Base-by-base conservation (phyloP, 805 yeast genomes). In the Pichia cephalocereana region DNA sequence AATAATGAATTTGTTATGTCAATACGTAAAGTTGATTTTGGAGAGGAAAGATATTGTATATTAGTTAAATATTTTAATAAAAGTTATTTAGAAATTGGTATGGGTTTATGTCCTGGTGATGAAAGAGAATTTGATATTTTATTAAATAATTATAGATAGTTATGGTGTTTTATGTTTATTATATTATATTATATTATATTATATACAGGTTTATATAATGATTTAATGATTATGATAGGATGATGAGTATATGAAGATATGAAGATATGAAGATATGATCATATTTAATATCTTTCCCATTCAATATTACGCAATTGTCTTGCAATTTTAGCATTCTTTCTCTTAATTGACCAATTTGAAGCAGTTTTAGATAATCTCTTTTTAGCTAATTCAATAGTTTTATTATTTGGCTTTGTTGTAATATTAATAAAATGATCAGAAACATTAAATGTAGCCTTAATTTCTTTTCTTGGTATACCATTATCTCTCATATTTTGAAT, bases 371-470 rank as follows among this genome's bases (percentile, higher is more conserved):
- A 50, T 17, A 62, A 43, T 19, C 51, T 43, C 28, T 53, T 54
- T 27, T 46, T 44, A 30, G 62, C 60, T 34, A 54, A 51, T 11
- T 50, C 47, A 12, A 51, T 10, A 11, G 58, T 57, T 37, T 51
- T 47, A 6, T 54, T 50, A 45, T 60, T 61, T 30, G 63, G 47
- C 4, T 48, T 49, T 2, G 70, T 63, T 10, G 64, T 51, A 17
- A 67, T 53, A 51, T 59, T 59, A 38, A 67, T 57, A 46, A 67
- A 67, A 37, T 57, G 53, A 42, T 63, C 61, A 3, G 65, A 55
- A 11, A 64, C 58, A 1, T 54, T 50, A 36, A 60, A 66, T 44
- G 63, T 58, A n/a, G 57, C 58, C 43, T 48, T 57, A 41, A 67
- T 54, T 44, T 60, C 57, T 31, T 57, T 58, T 56, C 69, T 62